Evolutionary conservation across 2,329 filamentous ascomycete genomes (phyloP), one percentile per base, ranked within the genome.

Genomic region (Fusarium sp.): DNA sequence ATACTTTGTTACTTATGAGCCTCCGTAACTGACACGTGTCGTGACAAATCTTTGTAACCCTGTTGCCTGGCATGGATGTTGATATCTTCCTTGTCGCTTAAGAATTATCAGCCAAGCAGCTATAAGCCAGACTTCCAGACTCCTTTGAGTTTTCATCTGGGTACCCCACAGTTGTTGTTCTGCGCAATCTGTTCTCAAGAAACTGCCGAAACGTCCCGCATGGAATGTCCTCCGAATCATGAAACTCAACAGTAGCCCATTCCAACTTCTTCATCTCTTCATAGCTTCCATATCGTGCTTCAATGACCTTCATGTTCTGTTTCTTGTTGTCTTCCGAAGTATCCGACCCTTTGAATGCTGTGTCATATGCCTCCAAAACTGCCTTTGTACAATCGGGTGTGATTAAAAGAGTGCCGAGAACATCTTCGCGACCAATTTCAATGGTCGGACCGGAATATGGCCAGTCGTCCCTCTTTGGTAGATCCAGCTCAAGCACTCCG

Each of bases 191-290:
- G 9, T 52, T 46, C 29, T 71, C 45, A 9, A 71, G 29, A 12
- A 71, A 65, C 29, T 65, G 64, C 15, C 49, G 42, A 18, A 71
- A 71, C 7, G 58, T 70, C 14, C 69, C 69, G 13, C 31, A 49
- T 11, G 59, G 54, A 27, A 60, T n/a, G 3, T 35, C 38, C 4
- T 56, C 52, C 4, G 31, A 42, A 14, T 72, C 58, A 3, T 71
- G 47, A 14, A 31, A 44, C 8, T 72, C 64, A 7, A 71, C n/a
- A 0, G n/a, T 39, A 2, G 41, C 45, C 69, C 69, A 71, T 6
- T 61, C 59, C 10, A 70, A 42, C 33, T 72, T 70, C 39, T 72
- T 49, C 63, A 75, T 70, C 14, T 52, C 33, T 10, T 66, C 71
- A 45, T 60, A 73, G 31, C 71, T 75, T 1, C 73, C 71, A 13